phyloP scores from a whole-genome alignment of 257 asterid species.

The Scutellaria baicalensis region DNA sequence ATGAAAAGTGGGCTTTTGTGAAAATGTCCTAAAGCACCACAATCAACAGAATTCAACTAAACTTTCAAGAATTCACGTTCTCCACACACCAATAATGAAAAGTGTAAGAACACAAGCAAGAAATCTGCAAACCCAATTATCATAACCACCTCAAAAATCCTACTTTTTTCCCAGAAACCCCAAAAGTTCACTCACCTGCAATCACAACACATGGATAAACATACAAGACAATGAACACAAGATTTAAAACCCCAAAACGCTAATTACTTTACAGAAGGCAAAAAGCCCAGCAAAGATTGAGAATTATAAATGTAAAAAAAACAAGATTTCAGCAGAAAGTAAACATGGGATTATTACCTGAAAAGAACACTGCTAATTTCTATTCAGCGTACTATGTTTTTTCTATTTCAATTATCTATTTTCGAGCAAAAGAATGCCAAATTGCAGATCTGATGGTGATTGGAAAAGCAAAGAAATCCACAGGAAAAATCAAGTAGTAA shows the following conservation, averaged over 20 bases:
- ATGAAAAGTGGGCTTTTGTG: not conserved
- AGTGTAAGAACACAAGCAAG: not conserved
- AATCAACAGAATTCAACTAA: too few species aligned
- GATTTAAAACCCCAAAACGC: conserved; percentile 18
- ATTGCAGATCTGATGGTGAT: conserved; percentile 59
- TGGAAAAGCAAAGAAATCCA: conserved; percentile 18
- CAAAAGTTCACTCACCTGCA: conserved; percentile 9
- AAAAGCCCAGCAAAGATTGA: not conserved
- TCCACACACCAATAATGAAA: not conserved
- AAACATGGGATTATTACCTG: conserved; percentile 26
- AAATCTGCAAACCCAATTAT: conserved; percentile 10
- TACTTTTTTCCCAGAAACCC: not conserved
- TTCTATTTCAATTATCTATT: not conserved
- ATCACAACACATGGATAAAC: conserved; percentile 3
- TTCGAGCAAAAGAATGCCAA: conserved; percentile 17
- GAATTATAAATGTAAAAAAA: not conserved
- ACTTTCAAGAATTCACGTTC: conserved; percentile 9
- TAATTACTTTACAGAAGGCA: not conserved
- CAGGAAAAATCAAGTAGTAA: conserved; percentile 13
- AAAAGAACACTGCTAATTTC: conserved; percentile 4
- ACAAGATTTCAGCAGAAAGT: conserved; percentile 14
- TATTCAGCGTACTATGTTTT: conserved; percentile 16
- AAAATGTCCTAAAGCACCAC: too few species aligned
- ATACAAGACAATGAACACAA: conserved; percentile 4
- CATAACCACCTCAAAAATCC: conserved; percentile 5